Evolutionary conservation across 352 stramenopile genomes (phyloP).

Genomic region (Globisporangium splendens): DNA sequence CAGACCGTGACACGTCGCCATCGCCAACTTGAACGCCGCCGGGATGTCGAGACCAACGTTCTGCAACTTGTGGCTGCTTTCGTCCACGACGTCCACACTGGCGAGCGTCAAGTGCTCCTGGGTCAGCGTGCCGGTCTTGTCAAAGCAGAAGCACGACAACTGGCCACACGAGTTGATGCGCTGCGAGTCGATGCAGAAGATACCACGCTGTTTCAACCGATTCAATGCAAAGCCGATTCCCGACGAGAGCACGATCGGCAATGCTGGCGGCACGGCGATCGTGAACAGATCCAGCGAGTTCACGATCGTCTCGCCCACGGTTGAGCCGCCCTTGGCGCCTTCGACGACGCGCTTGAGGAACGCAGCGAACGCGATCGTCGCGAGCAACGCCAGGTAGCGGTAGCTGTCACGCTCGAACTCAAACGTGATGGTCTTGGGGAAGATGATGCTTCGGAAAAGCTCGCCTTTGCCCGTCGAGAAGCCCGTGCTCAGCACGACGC

Average conservation of each 20-base stretch:
- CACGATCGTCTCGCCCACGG: conserved; percentile 12
- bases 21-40: conserved; percentile 47
- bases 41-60: conserved; percentile 31
- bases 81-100: conserved; percentile 8
- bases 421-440: conserved; percentile 49
- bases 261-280: conserved; percentile 47
- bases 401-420: conserved; percentile 71
- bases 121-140: conserved; percentile 81
- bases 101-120: conserved; percentile 53
- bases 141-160: conserved; percentile 76
- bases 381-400: conserved; percentile 45
- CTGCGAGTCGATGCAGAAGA: conserved; percentile 73
- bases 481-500: conserved; percentile 57
- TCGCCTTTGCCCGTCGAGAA: conserved; percentile 71
- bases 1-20: conserved; percentile 62
- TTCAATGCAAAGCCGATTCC: conserved; percentile 56
- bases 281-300: conserved; percentile 61
- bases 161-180: conserved; percentile 71
- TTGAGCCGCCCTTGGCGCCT: conserved; percentile 23
- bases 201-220: conserved; percentile 34
- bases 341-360: conserved; percentile 51
- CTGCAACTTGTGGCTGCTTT: neutral
- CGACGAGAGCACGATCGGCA: conserved; percentile 55
- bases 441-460: conserved; percentile 69
- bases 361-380: conserved; percentile 13